Base-by-base conservation (phyloP, 2,329 filamentous ascomycete species). In the Aspergillus sp. region DNA sequence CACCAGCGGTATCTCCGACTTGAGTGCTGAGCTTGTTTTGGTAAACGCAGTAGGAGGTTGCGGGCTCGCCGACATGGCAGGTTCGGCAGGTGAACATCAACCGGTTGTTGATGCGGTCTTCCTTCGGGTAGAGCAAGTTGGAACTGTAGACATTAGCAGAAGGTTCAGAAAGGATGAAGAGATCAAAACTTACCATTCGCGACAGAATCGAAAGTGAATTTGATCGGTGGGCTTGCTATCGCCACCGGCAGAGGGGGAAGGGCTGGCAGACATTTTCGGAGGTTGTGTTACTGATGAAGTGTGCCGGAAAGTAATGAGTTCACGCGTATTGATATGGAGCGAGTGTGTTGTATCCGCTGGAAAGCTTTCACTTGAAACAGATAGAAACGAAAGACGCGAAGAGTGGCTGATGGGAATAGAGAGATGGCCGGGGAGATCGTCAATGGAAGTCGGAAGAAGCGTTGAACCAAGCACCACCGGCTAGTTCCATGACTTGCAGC, bases 101-200 rank as follows among this genome's bases (percentile, higher is more conserved):
- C 71, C 88, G 89, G 81, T 91, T 91, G 63, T 87, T 88, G 63
- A 88, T 83, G 64, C 89, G 88, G 78, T 99, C 92, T 82, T 99
- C 96, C 80, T 96, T 95, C 54, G 95, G 95, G 74, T 98, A 98
- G 58, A 99, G 84, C 86, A 99, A 90, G 83, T 99, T 99, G 71
- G 93, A 96, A 82, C 88, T 90, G 68, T 48, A 23, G 42, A 47
- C 61, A 72, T 60, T 71, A 72, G 66, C 63, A 66, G 27, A 36
- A 23, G 51, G 32, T 36, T 48, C 25, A 32, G 19, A 27, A 54
- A 19, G 30, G 6, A 27, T 30, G 5, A 8, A 49, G 23, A 10
- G 23, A 25, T 13, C 27, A 30, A 25, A 19, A 68, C 80, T 70
- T 78, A 89, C 88, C 95, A 99, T 84, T 99, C 95, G 70, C 92